Conservation (phyloP, 2,329 filamentous ascomycete genomes). For the Penicillium vulpinum region DNA sequence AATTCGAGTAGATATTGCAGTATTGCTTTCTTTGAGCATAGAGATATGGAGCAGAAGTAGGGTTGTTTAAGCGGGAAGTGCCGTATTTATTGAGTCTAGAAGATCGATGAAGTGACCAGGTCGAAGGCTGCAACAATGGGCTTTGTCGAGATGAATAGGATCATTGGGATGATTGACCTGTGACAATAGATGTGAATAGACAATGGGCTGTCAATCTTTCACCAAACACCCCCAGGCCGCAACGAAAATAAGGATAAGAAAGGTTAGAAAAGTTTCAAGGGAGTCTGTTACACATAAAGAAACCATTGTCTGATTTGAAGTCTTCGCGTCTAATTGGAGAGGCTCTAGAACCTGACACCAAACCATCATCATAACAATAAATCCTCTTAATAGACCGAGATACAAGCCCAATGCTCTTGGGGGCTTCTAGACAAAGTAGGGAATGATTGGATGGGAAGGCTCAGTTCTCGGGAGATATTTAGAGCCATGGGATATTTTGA, state of each 20-base stretch:
- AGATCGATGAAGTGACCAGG: neutral
- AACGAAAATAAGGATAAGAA: conserved; percentile 2
- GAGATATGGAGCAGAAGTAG: neutral
- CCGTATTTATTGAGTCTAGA: conserved; percentile 1
- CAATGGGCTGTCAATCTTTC: neutral
- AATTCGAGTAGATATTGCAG: neutral
- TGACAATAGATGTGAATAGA: conserved; percentile 3
- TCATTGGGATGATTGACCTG: neutral
- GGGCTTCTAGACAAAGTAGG: conserved; percentile 3
- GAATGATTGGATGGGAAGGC: conserved; percentile 18
- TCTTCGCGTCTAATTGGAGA: conserved; percentile 15
- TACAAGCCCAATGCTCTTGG: neutral
- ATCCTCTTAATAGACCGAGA: conserved; percentile 8
- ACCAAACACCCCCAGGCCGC: neutral
- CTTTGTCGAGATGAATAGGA: conserved; percentile 4
- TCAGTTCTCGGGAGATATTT: conserved; percentile 10
- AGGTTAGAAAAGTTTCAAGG: conserved; percentile 2
- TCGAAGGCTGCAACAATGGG: conserved; percentile 3
- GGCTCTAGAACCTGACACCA: conserved; percentile 5
- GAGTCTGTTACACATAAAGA: conserved; percentile 19
- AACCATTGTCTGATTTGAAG: neutral
- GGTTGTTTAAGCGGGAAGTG: neutral
- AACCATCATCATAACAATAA: conserved; percentile 14
- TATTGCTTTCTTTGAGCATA: neutral
- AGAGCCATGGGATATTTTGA: conserved; percentile 17